Conservation (phyloP, 768 basidiomycete genomes). For the Pisolithus orientalis region DNA sequence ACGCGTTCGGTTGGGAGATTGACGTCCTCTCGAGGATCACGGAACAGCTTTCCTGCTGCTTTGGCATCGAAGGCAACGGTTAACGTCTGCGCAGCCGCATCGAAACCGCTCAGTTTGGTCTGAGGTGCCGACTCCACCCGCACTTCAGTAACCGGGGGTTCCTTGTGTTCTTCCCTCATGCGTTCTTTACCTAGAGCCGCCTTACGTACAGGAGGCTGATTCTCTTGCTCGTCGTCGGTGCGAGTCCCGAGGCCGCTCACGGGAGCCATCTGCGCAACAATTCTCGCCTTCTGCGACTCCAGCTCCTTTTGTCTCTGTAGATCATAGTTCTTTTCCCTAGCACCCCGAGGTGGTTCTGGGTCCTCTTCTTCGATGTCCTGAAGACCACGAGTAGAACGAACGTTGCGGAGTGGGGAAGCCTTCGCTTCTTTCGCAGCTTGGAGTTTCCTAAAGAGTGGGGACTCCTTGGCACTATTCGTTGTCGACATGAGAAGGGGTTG, state of each 20-base stretch:
- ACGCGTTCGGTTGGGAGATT: conserved; percentile 62
- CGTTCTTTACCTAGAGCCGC: conserved; percentile 28
- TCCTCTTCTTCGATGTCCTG: conserved; percentile 44
- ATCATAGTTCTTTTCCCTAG: conserved; percentile 34
- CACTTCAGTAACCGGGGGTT: conserved; percentile 7
- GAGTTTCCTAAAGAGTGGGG: conserved; percentile 42
- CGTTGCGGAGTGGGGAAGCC: conserved; percentile 47
- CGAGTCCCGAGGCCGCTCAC: conserved; percentile 20
- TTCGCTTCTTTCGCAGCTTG: conserved; percentile 46
- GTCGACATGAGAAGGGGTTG: conserved; percentile 78
- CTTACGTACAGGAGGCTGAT: conserved; percentile 25
- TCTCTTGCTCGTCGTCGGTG: conserved; percentile 31
- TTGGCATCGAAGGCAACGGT: conserved; percentile 64
- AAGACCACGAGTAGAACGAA: conserved; percentile 34
- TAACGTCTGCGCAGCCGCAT: conserved; percentile 50
- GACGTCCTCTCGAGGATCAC: conserved; percentile 52
- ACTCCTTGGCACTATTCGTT: conserved; percentile 33
- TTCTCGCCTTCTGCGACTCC: conserved; percentile 86
- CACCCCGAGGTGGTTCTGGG: conserved; percentile 33
- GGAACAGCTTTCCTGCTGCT: conserved; percentile 56
- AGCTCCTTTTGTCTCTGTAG: conserved; percentile 61
- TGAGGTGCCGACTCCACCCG: conserved; percentile 19
- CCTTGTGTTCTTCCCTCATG: conserved; percentile 17
- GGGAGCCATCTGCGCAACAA: conserved; percentile 91
- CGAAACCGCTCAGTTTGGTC: conserved; percentile 52